Evolutionary conservation across 768 basidiomycete genomes (phyloP).

Genomic region (Pleurotus citrinopileatus): DNA sequence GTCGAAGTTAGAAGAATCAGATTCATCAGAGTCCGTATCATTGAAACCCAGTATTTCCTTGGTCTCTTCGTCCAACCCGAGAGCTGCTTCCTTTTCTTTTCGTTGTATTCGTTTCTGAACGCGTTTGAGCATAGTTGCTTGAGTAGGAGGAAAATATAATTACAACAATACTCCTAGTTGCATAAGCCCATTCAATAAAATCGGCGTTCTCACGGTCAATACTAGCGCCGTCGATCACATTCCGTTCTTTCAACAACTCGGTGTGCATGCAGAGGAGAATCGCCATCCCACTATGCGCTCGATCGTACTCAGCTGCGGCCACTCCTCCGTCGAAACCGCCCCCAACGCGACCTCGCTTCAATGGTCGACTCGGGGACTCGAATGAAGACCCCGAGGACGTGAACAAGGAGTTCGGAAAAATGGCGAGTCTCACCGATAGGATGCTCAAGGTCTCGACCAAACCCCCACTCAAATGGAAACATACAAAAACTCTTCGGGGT

Average conservation of each 20-base stretch:
- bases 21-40: conserved; percentile 53
- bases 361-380: background rate
- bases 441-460: conserved; percentile 31
- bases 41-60: conserved; percentile 64
- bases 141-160: too few species aligned
- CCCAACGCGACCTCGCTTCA: background rate
- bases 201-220: background rate
- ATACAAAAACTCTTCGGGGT: conserved; percentile 32
- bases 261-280: conserved; percentile 4
- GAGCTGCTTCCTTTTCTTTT: conserved; percentile 60
- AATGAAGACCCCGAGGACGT: background rate
- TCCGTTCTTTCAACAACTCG: background rate
- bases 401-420: background rate
- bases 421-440: conserved; percentile 23
- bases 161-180: too few species aligned
- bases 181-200: too few species aligned
- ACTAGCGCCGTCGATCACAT: background rate
- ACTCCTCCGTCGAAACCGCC: background rate
- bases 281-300: conserved; percentile 4
- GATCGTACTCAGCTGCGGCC: background rate
- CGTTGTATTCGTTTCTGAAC: conserved; percentile 63
- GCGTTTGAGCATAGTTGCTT: conserved; percentile 68
- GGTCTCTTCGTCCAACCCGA: conserved; percentile 62
- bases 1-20: conserved; percentile 25
- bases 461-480: conserved; percentile 32